phyloP scores from a whole-genome alignment of 306 rosid genomes.

The cucumber (Cucumis sativus) region Cucumber_9930_V3 NC_026661.2:13495001-13495500 shows the following conservation, averaged over 20 bases:
- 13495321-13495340: not conserved
- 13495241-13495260: not conserved
- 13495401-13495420: not conserved
- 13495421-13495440: not conserved
- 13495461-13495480: not conserved
- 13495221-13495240: not conserved
- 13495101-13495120: not conserved
- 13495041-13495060: no score
- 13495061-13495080: no score
- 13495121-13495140: not conserved
- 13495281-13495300: not conserved
- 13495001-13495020: not conserved
- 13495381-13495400: not conserved
- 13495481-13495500: not conserved
- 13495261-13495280: not conserved
- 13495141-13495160: no score
- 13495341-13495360: not conserved
- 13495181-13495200: no score
- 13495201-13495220: not conserved
- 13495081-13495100: no score
- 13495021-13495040: no score
- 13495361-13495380: not conserved
- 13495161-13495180: not conserved
- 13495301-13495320: not conserved
- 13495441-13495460: not conserved